A percentile compares a stretch with the other conserved stretches of the same genome.
These are phyloP conservation scores for Phytopythium boreale DNA, from an alignment of 352 stramenopile genomes.

Conservation along the genomic window DNA sequence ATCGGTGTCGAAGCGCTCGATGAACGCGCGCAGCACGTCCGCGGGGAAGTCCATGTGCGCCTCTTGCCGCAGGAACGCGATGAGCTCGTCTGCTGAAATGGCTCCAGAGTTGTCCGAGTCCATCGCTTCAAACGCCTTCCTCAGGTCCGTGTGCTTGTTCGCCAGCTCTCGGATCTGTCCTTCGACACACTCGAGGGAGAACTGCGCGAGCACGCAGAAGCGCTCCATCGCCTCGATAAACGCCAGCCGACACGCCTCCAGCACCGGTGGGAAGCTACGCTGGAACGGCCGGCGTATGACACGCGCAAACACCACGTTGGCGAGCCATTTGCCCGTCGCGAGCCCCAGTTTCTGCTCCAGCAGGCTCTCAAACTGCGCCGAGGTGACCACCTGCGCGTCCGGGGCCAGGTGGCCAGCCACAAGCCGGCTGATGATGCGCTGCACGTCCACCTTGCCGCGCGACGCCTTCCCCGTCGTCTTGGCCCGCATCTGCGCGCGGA, in stretches of 20 bases:
- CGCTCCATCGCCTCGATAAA: conserved; percentile 29
- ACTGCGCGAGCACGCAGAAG: conserved; percentile 24
- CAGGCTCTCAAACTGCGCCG: conserved; percentile 21
- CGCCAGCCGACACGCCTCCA: not conserved
- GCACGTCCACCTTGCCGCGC: conserved; percentile 25
- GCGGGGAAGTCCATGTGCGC: conserved; percentile 28
- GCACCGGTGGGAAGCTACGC: conserved; percentile 12
- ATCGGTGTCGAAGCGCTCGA: conserved; percentile 44
- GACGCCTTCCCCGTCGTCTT: conserved; percentile 11
- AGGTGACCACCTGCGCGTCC: conserved; percentile 10
- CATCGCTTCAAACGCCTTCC: conserved; percentile 22
- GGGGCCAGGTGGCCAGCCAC: conserved; percentile 10
- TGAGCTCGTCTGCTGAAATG: conserved; percentile 27
- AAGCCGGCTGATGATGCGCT: conserved; percentile 21
- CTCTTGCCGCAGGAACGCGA: conserved; percentile 28
- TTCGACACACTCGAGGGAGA: conserved; percentile 40
- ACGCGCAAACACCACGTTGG: conserved; percentile 29
- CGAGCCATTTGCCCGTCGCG: conserved; percentile 18
- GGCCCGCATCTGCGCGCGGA: conserved; percentile 27
- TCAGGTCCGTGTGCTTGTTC: conserved; percentile 21
- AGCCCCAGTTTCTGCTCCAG: conserved; percentile 36
- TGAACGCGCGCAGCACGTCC: conserved; percentile 28
- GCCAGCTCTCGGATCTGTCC: conserved; percentile 34
- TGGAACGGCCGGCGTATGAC: conserved; percentile 17
- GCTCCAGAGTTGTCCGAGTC: conserved; percentile 34